Base-by-base conservation (phyloP, 2,329 filamentous ascomycete species). In the Sclerotinia subarctica region DNA sequence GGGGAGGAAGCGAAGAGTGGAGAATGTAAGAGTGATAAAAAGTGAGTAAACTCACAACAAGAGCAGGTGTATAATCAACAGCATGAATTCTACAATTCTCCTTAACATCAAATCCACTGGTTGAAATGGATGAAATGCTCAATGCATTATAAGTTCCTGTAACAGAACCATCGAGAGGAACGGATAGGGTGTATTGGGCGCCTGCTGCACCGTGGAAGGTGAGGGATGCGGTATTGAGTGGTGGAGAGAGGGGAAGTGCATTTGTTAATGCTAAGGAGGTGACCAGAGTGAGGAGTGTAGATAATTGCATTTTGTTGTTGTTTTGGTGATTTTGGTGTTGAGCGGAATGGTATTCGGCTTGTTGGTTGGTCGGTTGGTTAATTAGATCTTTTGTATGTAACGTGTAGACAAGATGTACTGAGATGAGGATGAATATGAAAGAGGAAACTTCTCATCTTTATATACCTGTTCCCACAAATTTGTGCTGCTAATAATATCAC, bases 131-230 rank as follows among this genome's bases (percentile, higher is more conserved):
- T 5, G 74, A 75, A 15, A 49, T 24, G 35, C 29, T 64, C 46
- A 49, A 62, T 66, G 4, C 24, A 6, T 49, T 69, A 69, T 72
- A 64, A 38, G 73, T 76, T 8, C 32, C 42, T 8, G 56, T 69
- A 1, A 51, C 29, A 7, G 51, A 44, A 21, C 70, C 70, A 52
- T 75, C 73, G 10, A 74, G 70, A 24, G 73, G 72, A 17, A 76
- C 69, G 3, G 47, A 65, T 24, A 75, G 19, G 0, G 69, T 64
- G 53, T 76, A 76, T 32, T 66, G 21, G 8, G 74, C 73, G 10
- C 66, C 71, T 8, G 73, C 73, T 15, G 74, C 74, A 52, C 74
- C 74, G 15, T 73, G 67, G 68, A 76, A 74, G 26, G 66, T 68
- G n/a, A 71, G 44, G 24, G 71, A 53, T 44, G 54, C 62, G n/a